Conservation (phyloP, 148 eudicot genomes). For the Diospyros lotus region DNA sequence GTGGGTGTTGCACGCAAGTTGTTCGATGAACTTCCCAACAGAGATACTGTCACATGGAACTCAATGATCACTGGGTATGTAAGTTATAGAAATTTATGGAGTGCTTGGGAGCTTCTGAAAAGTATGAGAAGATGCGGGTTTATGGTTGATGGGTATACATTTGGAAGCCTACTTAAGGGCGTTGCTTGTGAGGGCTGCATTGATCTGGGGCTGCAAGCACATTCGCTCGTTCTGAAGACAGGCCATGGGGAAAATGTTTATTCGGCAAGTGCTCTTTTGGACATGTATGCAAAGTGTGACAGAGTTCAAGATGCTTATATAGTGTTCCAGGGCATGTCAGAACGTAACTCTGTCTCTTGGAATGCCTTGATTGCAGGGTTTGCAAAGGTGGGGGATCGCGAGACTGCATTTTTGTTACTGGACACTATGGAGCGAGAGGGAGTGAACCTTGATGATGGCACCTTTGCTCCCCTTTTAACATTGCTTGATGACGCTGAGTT, state of each 20-base stretch:
- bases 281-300: constrained; percentile 61
- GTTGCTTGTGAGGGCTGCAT: constrained; percentile 30
- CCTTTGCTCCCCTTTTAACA: constrained; percentile 54
- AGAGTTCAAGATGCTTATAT: constrained; percentile 41
- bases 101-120: constrained; percentile 38
- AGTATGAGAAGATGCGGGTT: constrained; percentile 42
- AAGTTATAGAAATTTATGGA: constrained; percentile 28
- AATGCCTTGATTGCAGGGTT: constrained; percentile 61
- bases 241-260: constrained; percentile 44
- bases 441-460: constrained; percentile 42
- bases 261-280: constrained; percentile 54
- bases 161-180: constrained; percentile 67
- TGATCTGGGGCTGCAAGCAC: constrained; percentile 44
- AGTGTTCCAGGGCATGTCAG: constrained; percentile 39
- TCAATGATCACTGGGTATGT: constrained; percentile 55
- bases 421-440: constrained; percentile 43
- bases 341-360: constrained; percentile 52
- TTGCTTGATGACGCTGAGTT: constrained; percentile 38
- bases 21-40: constrained; percentile 62
- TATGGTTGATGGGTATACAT: constrained; percentile 43
- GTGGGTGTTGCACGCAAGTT: constrained; percentile 40
- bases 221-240: constrained; percentile 38
- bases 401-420: constrained; percentile 35
- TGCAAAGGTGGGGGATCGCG: constrained; percentile 34
- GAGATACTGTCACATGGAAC: constrained; percentile 37